Evolutionary conservation across 2,329 filamentous ascomycete species (phyloP).

Genomic region (Pseudofabraea citricarpa): DNA sequence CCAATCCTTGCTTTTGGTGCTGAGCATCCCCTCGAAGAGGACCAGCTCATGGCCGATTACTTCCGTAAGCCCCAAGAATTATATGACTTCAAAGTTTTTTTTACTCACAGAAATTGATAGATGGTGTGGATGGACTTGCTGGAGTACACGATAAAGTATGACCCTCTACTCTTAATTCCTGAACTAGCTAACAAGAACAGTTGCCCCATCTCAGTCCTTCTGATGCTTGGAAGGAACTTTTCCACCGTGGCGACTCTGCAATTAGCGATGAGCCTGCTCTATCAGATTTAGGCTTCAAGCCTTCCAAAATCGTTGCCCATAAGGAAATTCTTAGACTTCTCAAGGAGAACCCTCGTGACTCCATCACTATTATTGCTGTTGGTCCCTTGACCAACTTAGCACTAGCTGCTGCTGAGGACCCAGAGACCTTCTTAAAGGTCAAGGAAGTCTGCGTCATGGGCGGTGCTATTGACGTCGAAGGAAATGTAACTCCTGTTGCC

Average conservation of each 20-base stretch:
- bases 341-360: slow-evolving; percentile 73
- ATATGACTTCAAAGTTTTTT: no score
- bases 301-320: slow-evolving; percentile 70
- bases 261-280: slow-evolving; percentile 38
- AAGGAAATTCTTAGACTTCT: slow-evolving; percentile 87
- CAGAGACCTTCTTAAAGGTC: slow-evolving; percentile 80
- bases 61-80: slow-evolving; percentile 84
- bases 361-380: slow-evolving; percentile 83
- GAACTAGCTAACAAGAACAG: slow-evolving; percentile 29
- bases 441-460: slow-evolving; percentile 97
- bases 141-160: slow-evolving; percentile 61
- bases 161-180: slow-evolving; percentile 6
- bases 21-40: slow-evolving; percentile 78
- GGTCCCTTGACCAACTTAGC: slow-evolving; percentile 94
- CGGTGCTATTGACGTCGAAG: slow-evolving; percentile 71
- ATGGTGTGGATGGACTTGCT: slow-evolving; percentile 72
- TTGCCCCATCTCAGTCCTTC: slow-evolving; percentile 70
- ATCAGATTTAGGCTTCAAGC: slow-evolving; percentile 58
- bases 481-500: slow-evolving; percentile 80
- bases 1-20: slow-evolving; percentile 85
- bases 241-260: slow-evolving; percentile 39
- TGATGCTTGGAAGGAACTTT: slow-evolving; percentile 70
- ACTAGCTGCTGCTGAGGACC: slow-evolving; percentile 80
- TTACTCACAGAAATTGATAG: no score
- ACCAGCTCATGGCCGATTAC: slow-evolving; percentile 74